Evolutionary conservation across 1,284 basidiomycete species (phyloP), one percentile per base, ranked within the genome.

Genomic region (Ustilago esculenta): DNA sequence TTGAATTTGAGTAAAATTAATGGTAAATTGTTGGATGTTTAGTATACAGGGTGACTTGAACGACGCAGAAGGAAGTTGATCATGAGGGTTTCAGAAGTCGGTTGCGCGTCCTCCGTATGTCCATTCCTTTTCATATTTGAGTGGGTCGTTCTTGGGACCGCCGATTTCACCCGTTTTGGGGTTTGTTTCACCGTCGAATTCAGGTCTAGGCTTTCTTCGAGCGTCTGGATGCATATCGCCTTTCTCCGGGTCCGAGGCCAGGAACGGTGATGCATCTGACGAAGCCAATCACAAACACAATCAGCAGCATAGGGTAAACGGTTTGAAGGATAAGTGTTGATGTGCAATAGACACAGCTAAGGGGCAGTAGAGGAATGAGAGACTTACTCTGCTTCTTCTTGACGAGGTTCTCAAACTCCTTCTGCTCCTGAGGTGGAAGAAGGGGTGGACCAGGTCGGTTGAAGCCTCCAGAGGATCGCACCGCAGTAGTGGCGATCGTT

Each of bases 71-170:
- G 34, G 14, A 9, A 24, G 18, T 30, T 21, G 29, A 23, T 14
- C 5, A 18, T 17, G 27, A 8, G 5, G 18, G 17, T 8, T 12
- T 32, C 30, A 81, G 49, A 79, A 81, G 44, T 81, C 80, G 15
- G 76, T 77, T 1, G 79, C 77, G 21, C 81, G 66, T 0, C 81
- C 81, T 14, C 77, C 81, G 41, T 76, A 82, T 2, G 75, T 74
- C 81, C 81, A 82, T 37, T 82, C 81, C 39, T 69, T 64, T 29
- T 76, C 67, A 70, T 80, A 81, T 24, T 60, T 78, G 52, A 87
- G 82, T 17, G 86, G 86, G 72, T 87, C 86, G 17, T 82, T 81
- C 78, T 87, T 87, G 1, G 86, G 86, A 0, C 86, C 86, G 0
- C 86, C 86, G 8, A 84, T 69, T 72, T 87, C 86, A 15, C 86